Evolutionary conservation across 2,329 filamentous ascomycete species (phyloP).

Genomic region (Penicillium hordei): DNA sequence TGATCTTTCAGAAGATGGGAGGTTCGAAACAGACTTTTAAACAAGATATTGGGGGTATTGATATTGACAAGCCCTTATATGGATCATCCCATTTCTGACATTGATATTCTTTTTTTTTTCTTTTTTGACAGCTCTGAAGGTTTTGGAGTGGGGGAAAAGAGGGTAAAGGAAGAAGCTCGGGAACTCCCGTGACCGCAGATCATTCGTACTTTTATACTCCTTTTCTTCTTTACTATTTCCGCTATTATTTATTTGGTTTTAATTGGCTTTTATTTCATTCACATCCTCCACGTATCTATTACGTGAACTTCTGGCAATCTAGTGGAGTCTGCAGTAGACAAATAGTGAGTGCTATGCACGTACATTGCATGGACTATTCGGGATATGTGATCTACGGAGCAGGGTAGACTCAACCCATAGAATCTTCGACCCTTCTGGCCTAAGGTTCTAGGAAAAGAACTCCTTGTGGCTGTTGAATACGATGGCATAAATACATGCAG

Average conservation of each 20-base stretch:
- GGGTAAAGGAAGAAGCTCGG: background rate
- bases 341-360: background rate
- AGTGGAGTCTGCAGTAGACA: background rate
- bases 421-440: too few species aligned
- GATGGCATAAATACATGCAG: too few species aligned
- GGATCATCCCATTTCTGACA: background rate
- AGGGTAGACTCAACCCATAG: too few species aligned
- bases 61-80: background rate
- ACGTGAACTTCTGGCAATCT: background rate
- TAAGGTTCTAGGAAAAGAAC: background rate
- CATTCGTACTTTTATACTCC: background rate
- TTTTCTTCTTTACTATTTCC: background rate
- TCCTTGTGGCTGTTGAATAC: background rate
- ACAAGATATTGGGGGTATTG: background rate
- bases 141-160: background rate
- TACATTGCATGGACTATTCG: background rate
- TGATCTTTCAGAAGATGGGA: background rate
- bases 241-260: background rate
- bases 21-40: background rate
- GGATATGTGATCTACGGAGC: too few species aligned
- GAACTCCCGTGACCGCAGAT: conserved; percentile 6
- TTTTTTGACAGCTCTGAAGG: background rate
- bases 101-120: background rate
- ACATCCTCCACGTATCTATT: background rate
- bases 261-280: background rate